These are phyloP conservation scores for Plectranthus barbatus DNA, from an alignment of 257 asterid genomes.

Conservation along the genomic window DNA sequence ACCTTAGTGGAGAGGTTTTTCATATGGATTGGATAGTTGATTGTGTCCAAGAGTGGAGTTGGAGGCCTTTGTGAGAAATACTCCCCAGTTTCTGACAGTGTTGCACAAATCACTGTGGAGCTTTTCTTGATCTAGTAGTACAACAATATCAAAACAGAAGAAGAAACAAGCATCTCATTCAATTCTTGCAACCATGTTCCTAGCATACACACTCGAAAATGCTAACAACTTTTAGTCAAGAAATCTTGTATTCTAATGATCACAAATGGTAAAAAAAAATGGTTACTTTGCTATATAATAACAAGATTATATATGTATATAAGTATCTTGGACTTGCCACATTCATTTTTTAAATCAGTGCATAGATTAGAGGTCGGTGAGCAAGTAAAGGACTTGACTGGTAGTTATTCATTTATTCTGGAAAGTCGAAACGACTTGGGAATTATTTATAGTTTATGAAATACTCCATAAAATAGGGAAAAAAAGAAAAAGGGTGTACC, in stretches of 20 bases:
- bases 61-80: slow-evolving; percentile 87
- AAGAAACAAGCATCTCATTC: slow-evolving; percentile 26
- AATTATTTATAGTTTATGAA: background rate
- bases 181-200: background rate
- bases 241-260: background rate
- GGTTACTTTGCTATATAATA: background rate
- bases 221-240: background rate
- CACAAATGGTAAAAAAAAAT: too few species aligned
- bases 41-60: slow-evolving; percentile 89
- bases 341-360: background rate
- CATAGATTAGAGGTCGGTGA: background rate
- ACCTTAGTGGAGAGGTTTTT: slow-evolving; percentile 90
- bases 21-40: slow-evolving; percentile 91
- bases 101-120: slow-evolving; percentile 45
- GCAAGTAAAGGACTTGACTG: too few species aligned
- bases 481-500: slow-evolving; percentile 29
- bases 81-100: slow-evolving; percentile 69
- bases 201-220: background rate
- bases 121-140: slow-evolving; percentile 46
- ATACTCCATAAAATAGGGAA: too few species aligned
- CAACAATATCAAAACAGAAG: slow-evolving; percentile 3
- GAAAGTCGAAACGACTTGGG: background rate
- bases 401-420: background rate
- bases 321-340: too few species aligned
- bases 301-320: too few species aligned